Evolutionary conservation across 176 grass and related monocot genomes (phyloP), one percentile per base, ranked within the genome.

Genomic region (Alloteropsis semialata): DNA sequence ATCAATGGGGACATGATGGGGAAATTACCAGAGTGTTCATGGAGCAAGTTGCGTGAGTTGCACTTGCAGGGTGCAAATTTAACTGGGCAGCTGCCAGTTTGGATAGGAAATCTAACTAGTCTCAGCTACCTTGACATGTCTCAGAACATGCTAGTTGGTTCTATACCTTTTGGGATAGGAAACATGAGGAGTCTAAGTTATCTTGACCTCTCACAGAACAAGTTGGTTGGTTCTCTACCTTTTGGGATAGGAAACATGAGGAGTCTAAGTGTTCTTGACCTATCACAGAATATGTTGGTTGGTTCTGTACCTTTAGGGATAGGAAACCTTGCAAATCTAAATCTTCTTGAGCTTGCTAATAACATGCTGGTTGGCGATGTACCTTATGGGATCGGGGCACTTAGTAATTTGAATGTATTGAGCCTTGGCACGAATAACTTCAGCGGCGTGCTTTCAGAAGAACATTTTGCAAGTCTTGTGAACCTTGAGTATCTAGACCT

Each of bases 81-180:
- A 19, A 74, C 34, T 16, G 72, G 82, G 13, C 18, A 70, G 6
- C 67, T 84, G 21, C 83, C 79, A 0, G 5, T 42, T 54, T 81
- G 58, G 86, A 46, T 87, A 21, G 75, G 66, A 44, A 69, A 81
- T 29, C 28, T 88, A 16, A 46, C 50, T 19, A 44, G 5, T 32
- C 70, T 88, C 16, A 72, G n/a, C 16, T 21, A 24, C 27, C 61
- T 88, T 66, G 90, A 69, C 59, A 38, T 86, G 32, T 16, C 72
- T 4, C 19, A 42, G 5, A 92, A 87, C n/a, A n/a, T n/a, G n/a
- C n/a, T n/a, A n/a, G n/a, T n/a, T n/a, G n/a, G n/a, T n/a, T n/a
- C n/a, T n/a, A n/a, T 89, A 49, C 91, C 91, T 55, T 28, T n/a
- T 10, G 79, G 80, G 76, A 77, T 88, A 18, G 77, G 71, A 66